Evolutionary conservation across 208 protist species (phyloP), one percentile per base, ranked within the genome.

Genomic region (Trypanosoma mega): DNA sequence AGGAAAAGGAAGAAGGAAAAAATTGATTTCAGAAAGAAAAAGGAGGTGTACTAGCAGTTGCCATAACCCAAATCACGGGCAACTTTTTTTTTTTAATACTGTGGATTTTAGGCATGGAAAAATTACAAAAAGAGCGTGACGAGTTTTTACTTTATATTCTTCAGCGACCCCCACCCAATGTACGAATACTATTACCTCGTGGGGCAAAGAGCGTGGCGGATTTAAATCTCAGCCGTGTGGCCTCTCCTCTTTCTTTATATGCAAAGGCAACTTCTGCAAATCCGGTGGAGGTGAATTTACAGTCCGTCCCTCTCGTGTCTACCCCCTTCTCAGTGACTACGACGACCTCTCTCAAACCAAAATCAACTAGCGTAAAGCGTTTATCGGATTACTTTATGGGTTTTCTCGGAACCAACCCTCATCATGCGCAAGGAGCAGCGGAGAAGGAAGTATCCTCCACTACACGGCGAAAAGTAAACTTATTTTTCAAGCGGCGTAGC

Each of bases 71-170:
- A n/a, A n/a, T n/a, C n/a, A n/a, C n/a, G n/a, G n/a, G n/a, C n/a
- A n/a, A n/a, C n/a, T n/a, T n/a, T n/a, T n/a, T n/a, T n/a, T n/a
- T n/a, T n/a, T n/a, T n/a, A n/a, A n/a, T n/a, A n/a, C n/a, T n/a
- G n/a, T n/a, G n/a, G n/a, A n/a, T n/a, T n/a, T 34, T 24, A 20
- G 2, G 24, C 2, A 71, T 77, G 58, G 46, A 75, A 30, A 62
- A 71, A 37, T 37, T 68, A 3, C 68, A 75, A 48, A 23, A 4
- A 14, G 78, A 87, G 61, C 72, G 76, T 12, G 65, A 90, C 34
- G 68, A 27, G 41, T 59, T 90, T 24, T 70, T 90, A n/a, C 60
- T 68, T 16, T 85, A 90, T 53, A 68, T 46, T 4, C 70, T 90
- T 46, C 57, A 49, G 29, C 77, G 87, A 47, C 78, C 76, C 1